A percentile compares a stretch with the other conserved stretches of the same genome.
Evolutionary conservation across 2,329 filamentous ascomycete genomes (phyloP).

Genomic region (Xylaria hypoxylon): DNA sequence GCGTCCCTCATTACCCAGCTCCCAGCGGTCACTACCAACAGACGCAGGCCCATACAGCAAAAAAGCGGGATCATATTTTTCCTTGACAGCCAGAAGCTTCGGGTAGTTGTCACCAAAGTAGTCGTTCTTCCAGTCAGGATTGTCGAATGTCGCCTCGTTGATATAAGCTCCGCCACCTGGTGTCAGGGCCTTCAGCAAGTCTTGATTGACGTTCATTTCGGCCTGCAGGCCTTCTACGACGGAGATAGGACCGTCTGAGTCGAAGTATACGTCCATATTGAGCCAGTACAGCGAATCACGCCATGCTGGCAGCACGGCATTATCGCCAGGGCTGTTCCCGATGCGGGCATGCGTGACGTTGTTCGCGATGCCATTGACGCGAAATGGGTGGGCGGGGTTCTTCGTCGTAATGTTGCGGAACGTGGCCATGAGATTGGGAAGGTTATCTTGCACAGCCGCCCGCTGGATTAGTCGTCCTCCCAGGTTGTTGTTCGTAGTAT

Average conservation of each 20-base stretch:
- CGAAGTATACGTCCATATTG: neutral
- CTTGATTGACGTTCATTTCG: neutral
- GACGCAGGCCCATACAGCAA: no score
- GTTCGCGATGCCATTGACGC: conserved; percentile 8
- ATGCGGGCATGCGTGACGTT: conserved; percentile 1
- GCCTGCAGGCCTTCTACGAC: no score
- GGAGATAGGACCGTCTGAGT: neutral
- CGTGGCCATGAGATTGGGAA: conserved; percentile 6
- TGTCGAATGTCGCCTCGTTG: conserved; percentile 64
- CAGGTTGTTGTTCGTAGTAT: conserved; percentile 13
- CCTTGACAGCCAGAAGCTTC: conserved; percentile 52
- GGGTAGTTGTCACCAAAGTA: conserved; percentile 62
- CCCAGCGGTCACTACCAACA: no score
- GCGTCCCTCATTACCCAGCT: no score
- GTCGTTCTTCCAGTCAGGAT: conserved; percentile 55
- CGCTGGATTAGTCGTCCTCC: conserved; percentile 15
- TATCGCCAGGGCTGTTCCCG: no score
- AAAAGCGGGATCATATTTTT: conserved; percentile 55
- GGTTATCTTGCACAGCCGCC: neutral
- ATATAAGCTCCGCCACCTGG: conserved; percentile 56
- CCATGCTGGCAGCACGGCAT: no score
- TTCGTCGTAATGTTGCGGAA: conserved; percentile 8
- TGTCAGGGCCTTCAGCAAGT: conserved; percentile 17
- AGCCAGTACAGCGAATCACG: no score
- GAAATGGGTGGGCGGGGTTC: neutral